Base-by-base conservation (phyloP, 106 monocot genomes). In the Amphibolis antarctica region DNA sequence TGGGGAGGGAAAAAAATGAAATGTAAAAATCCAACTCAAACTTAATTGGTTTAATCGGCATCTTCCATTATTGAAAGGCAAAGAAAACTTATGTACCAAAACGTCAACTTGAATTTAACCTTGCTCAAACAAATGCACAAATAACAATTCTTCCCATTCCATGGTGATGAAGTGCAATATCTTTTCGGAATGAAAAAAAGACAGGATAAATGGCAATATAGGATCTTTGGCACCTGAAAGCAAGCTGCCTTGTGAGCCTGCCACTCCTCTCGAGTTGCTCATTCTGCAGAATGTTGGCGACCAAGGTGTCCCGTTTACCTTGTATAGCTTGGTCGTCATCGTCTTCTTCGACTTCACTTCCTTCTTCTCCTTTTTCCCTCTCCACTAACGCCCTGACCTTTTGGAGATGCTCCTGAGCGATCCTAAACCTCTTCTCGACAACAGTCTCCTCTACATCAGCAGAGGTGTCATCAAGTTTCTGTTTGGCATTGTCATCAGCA, bases 221-320 rank as follows among this genome's bases (percentile, higher is more conserved):
- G 19, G 10, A 51, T 20, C 0, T n/a, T 6, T 51, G 17, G 14
- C 24, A 22, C 94, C 89, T 86, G 11, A 79, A 76, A 26, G 89
- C 76, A 1, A 96, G 14, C 27, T 71, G 72, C 52, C 84, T 66
- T 36, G 73, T 67, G 51, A 60, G 65, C 0, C 89, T 67, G 3
- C 94, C 94, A 46, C 89, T 89, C 10, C 77, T 75, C 70, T 84
- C 86, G 43, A 96, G 82, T 71, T 96, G 94, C 26, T 72, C 84
- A 65, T 78, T 89, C 42, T 84, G 81, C n/a, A 96, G 74, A 46
- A 86, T 56, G 21, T 80, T 83, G 12, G 86, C 94, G 14, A 89
- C 79, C 64, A 85, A 46, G 6, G 78, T 74, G 65, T 93, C 92
- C 46, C 79, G 64, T 52, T 54, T 78, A 36, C 36, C 36, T 36